These are phyloP conservation scores for Botrytis aclada DNA, from an alignment of 2,329 filamentous ascomycete species.

Conservation along the genomic window DNA sequence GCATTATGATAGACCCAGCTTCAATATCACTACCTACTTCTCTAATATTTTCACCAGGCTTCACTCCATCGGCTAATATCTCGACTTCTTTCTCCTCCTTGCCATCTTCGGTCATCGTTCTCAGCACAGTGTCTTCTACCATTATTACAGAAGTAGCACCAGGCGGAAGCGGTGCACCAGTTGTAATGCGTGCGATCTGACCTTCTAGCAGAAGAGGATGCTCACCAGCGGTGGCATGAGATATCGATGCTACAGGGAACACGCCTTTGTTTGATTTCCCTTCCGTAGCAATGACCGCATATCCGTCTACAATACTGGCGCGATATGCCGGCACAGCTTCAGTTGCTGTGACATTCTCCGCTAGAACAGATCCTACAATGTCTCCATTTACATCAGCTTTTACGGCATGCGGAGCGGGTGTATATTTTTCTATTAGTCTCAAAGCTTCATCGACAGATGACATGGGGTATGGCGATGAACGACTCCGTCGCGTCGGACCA, in stretches of 20 bases:
- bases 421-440: constrained; percentile 66
- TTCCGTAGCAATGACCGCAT: constrained; percentile 71
- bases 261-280: constrained; percentile 66
- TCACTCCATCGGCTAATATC: constrained; percentile 74
- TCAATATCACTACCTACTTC: constrained; percentile 87
- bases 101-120: constrained; percentile 71
- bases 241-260: constrained; percentile 83
- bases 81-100: constrained; percentile 85
- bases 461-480: constrained; percentile 91
- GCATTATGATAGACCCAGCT: constrained; percentile 65
- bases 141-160: constrained; percentile 91
- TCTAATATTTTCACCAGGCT: constrained; percentile 80
- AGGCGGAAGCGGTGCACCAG: constrained; percentile 83
- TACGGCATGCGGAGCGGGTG: constrained; percentile 59
- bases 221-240: constrained; percentile 75
- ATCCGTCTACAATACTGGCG: constrained; percentile 96
- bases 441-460: constrained; percentile 80
- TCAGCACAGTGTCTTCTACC: constrained; percentile 89
- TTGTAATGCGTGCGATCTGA: constrained; percentile 86
- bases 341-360: constrained; percentile 69
- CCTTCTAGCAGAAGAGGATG: constrained; percentile 64
- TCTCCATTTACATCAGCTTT: constrained; percentile 59
- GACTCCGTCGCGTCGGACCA: constrained; percentile 67
- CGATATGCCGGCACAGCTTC: constrained; percentile 91
- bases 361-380: constrained; percentile 75